Conservation (phyloP, 768 basidiomycete species). For the Tylopilus rubrobrunneus region DNA sequence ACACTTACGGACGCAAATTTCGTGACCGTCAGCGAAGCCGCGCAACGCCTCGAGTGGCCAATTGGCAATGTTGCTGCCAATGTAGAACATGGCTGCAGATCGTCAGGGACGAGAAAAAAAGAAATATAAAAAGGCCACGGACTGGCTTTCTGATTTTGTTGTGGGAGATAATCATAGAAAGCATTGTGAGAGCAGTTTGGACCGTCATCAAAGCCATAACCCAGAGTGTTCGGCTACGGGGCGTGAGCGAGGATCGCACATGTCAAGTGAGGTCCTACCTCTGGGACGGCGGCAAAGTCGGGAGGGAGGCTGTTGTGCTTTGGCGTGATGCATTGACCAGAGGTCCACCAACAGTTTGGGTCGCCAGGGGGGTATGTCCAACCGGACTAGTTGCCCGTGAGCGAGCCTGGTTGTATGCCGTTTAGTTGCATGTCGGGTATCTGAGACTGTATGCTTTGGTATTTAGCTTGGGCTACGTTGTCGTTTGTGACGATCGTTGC, state of each 20-base stretch:
- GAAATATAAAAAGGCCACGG: neutral
- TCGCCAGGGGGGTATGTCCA: constrained; percentile 38
- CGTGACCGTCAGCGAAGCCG: constrained; percentile 52
- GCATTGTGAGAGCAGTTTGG: constrained; percentile 63
- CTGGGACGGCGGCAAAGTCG: constrained; percentile 47
- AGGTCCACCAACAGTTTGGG: constrained; percentile 47
- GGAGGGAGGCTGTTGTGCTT: constrained; percentile 40
- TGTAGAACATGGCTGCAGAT: constrained; percentile 53
- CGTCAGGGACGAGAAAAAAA: neutral
- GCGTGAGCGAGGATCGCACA: neutral
- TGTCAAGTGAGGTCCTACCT: constrained; percentile 29
- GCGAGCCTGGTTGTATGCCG: constrained; percentile 21
- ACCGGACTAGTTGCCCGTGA: constrained; percentile 30
- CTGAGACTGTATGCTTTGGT: constrained; percentile 1
- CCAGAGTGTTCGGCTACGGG: constrained; percentile 45
- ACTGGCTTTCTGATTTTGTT: constrained; percentile 58
- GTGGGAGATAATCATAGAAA: constrained; percentile 52
- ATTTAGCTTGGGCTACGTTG: neutral
- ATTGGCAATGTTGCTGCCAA: constrained; percentile 54
- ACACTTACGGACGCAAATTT: constrained; percentile 57
- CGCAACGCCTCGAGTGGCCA: constrained; percentile 57
- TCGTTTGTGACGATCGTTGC: neutral
- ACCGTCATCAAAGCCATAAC: constrained; percentile 63
- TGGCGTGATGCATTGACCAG: constrained; percentile 41
- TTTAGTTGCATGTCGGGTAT: constrained; percentile 46